These are phyloP conservation scores for Austropuccinia psidii DNA, from an alignment of 1,284 basidiomycete species.

Conservation along the genomic window DNA sequence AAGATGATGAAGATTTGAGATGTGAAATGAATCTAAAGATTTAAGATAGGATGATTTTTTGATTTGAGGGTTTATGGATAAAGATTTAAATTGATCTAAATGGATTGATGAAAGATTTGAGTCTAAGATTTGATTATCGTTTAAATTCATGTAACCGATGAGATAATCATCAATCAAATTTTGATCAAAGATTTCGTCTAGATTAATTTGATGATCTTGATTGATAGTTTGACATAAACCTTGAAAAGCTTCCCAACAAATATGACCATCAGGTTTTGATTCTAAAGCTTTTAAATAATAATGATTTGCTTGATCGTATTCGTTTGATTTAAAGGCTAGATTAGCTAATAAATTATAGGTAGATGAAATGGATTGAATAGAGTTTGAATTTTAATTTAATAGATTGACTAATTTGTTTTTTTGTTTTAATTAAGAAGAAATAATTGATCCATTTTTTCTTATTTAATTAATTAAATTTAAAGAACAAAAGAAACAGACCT, in stretches of 20 bases:
- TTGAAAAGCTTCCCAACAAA: slow-evolving; percentile 37
- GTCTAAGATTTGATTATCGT: slow-evolving; percentile 24
- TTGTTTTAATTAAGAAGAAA: too few species aligned
- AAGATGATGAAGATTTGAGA: too few species aligned
- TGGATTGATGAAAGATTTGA: too few species aligned
- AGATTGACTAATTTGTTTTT: slow-evolving; percentile 1
- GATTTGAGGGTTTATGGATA: too few species aligned
- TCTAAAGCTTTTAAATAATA: slow-evolving; percentile 25
- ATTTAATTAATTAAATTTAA: too few species aligned
- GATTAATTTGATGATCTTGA: slow-evolving; percentile 4
- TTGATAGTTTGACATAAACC: slow-evolving; percentile 28
- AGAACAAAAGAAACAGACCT: too few species aligned
- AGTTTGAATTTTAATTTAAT: background rate
- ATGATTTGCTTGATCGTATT: slow-evolving; percentile 27
- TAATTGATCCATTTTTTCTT: too few species aligned
- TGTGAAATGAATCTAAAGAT: too few species aligned
- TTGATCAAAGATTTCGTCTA: background rate
- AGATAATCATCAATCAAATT: background rate
- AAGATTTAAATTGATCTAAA: too few species aligned
- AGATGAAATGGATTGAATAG: slow-evolving; percentile 15
- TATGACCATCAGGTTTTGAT: slow-evolving; percentile 30
- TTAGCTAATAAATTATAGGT: slow-evolving; percentile 17
- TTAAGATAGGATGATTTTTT: too few species aligned
- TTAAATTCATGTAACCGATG: slow-evolving; percentile 24
- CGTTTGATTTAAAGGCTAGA: slow-evolving; percentile 27